Conservation (phyloP, 2,329 filamentous ascomycete genomes). For the Huntiella bhutanensis region DNA sequence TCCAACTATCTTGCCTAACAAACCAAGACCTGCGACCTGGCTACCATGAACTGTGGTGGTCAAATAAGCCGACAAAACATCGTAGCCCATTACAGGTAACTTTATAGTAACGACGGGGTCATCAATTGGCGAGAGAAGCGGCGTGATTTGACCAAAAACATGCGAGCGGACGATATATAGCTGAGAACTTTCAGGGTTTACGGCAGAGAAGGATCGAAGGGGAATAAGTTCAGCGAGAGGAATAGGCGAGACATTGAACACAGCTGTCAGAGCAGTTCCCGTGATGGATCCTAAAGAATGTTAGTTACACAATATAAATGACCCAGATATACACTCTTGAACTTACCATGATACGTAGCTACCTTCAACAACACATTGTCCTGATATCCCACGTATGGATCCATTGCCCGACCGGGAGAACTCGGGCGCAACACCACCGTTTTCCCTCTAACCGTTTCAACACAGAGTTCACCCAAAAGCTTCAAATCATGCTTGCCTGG, state of each 20-base stretch:
- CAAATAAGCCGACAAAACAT: slow-evolving; percentile 62
- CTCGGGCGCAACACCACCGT: slow-evolving; percentile 70
- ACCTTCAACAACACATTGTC: slow-evolving; percentile 58
- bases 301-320: slow-evolving; percentile 6
- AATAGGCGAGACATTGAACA: slow-evolving; percentile 61
- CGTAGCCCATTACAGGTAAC: slow-evolving; percentile 49
- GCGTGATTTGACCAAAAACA: slow-evolving; percentile 41
- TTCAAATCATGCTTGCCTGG: slow-evolving; percentile 62
- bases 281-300: slow-evolving; percentile 27
- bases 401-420: slow-evolving; percentile 50
- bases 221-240: slow-evolving; percentile 50
- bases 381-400: slow-evolving; percentile 58
- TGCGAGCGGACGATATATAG: slow-evolving; percentile 61
- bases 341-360: slow-evolving; percentile 52
- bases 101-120: slow-evolving; percentile 36
- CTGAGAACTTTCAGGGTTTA: slow-evolving; percentile 21
- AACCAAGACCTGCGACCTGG: slow-evolving; percentile 49
- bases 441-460: slow-evolving; percentile 47
- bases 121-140: slow-evolving; percentile 26
- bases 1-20: slow-evolving; percentile 79
- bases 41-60: slow-evolving; percentile 31
- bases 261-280: slow-evolving; percentile 58
- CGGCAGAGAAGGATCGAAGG: slow-evolving; percentile 55
- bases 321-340: neutral
- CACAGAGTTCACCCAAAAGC: slow-evolving; percentile 67